Conservation (phyloP, 202 grass and related monocot species). For the Panicum hallii region DNA sequence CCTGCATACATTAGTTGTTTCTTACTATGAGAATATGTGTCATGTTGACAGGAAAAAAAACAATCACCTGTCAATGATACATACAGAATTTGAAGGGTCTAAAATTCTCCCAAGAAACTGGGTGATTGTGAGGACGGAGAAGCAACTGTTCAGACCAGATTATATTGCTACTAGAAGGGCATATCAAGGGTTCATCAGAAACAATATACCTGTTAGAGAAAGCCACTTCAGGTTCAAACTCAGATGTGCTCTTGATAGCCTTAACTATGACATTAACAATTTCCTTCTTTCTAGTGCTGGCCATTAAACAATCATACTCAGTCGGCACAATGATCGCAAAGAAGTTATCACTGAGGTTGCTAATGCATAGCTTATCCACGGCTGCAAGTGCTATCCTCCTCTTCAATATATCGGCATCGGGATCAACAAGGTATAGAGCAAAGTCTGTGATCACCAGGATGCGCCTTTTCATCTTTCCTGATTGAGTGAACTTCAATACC, state of each 20-base stretch:
- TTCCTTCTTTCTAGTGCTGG: slow-evolving; percentile 86
- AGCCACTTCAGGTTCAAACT: slow-evolving; percentile 81
- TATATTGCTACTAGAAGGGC: background rate
- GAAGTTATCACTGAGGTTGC: slow-evolving; percentile 83
- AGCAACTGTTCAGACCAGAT: slow-evolving; percentile 16
- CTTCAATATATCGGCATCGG: slow-evolving; percentile 86
- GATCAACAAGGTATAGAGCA: slow-evolving; percentile 91
- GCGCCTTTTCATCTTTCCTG: slow-evolving; percentile 92
- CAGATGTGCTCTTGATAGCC: slow-evolving; percentile 77
- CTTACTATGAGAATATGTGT: background rate
- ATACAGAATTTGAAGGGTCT: background rate
- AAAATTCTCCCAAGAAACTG: slow-evolving; percentile 5
- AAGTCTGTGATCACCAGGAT: slow-evolving; percentile 89
- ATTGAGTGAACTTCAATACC: slow-evolving; percentile 77
- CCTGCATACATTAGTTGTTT: background rate
- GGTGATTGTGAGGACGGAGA: background rate
- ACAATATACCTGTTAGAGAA: slow-evolving; percentile 77
- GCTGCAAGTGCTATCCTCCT: slow-evolving; percentile 90
- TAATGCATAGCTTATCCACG: slow-evolving; percentile 80
- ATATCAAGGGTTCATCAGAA: slow-evolving; percentile 34
- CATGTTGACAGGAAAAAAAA: slow-evolving; percentile 10
- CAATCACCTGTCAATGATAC: background rate
- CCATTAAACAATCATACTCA: slow-evolving; percentile 90
- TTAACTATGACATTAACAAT: slow-evolving; percentile 75
- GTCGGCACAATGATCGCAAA: slow-evolving; percentile 84